Evolutionary conservation across 192 early-diverging fungal species (phyloP).

Genomic region (Radiomyces spectabilis): DNA sequence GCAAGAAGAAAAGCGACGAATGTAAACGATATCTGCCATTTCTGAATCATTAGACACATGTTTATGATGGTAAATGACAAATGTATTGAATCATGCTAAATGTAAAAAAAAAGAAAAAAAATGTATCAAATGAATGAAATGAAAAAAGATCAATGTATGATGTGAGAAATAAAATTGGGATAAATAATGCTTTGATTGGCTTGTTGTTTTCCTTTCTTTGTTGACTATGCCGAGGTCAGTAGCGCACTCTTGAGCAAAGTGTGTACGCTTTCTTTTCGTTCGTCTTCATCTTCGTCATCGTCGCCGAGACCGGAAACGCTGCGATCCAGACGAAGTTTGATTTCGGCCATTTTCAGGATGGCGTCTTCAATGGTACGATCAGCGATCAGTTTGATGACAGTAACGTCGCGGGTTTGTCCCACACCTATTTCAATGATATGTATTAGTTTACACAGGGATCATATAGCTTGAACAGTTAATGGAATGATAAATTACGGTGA

Average conservation of each 20-base stretch:
- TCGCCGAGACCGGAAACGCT: conserved; percentile 22
- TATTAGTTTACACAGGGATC: background rate
- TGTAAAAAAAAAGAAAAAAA: too few species aligned
- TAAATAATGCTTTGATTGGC: too few species aligned
- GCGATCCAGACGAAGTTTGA: conserved; percentile 57
- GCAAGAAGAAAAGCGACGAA: too few species aligned
- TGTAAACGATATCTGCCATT: too few species aligned
- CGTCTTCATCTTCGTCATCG: background rate
- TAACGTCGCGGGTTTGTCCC: conserved; percentile 78
- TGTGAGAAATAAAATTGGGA: too few species aligned
- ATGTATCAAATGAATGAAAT: too few species aligned
- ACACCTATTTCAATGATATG: conserved; percentile 38
- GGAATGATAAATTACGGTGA: conserved; percentile 59
- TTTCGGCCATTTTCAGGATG: conserved; percentile 49
- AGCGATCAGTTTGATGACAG: conserved; percentile 62
- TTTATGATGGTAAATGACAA: too few species aligned
- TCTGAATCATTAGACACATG: too few species aligned
- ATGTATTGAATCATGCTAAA: too few species aligned
- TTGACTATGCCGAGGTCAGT: background rate
- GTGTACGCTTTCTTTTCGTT: background rate
- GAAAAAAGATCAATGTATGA: too few species aligned
- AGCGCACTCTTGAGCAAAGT: background rate
- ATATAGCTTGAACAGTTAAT: background rate
- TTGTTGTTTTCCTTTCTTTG: too few species aligned
- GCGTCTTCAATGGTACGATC: conserved; percentile 64